A percentile compares a stretch with the other conserved stretches of the same genome.
phyloP scores from a whole-genome alignment of 768 basidiomycete species.

The Pisolithus marmoratus region DNA sequence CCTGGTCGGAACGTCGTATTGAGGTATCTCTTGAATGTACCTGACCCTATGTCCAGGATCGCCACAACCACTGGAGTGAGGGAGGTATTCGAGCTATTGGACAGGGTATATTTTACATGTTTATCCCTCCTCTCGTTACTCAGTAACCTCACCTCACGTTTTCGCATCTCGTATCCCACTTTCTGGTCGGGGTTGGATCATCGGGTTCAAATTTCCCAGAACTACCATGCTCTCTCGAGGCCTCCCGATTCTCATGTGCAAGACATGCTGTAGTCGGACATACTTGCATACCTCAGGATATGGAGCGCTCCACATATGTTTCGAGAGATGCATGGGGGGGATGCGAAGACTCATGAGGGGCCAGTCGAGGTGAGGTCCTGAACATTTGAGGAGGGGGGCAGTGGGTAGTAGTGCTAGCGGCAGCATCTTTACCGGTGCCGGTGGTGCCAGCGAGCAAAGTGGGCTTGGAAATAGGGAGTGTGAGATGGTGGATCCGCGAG shows the following conservation, averaged over 20 bases:
- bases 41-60: conserved; percentile 48
- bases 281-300: conserved; percentile 65
- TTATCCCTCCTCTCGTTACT: not conserved
- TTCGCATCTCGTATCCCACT: not conserved
- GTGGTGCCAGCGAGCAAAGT: too few species aligned
- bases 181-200: too few species aligned
- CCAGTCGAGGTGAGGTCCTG: conserved; percentile 64
- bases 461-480: too few species aligned
- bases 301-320: too few species aligned
- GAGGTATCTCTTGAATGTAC: conserved; percentile 62
- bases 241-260: conserved; percentile 45
- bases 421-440: not conserved
- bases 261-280: conserved; percentile 59
- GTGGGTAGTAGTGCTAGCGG: conserved; percentile 12
- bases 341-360: conserved; percentile 42
- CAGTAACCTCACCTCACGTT: not conserved
- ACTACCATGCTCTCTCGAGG: conserved; percentile 21
- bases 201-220: conserved; percentile 34
- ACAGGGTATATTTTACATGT: conserved; percentile 59
- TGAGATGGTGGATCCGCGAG: too few species aligned
- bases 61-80: conserved; percentile 24
- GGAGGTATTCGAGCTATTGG: conserved; percentile 35
- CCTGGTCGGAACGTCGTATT: conserved; percentile 74
- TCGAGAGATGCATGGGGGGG: conserved; percentile 56
- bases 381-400: conserved; percentile 41